Conservation (phyloP, 768 basidiomycete genomes). For the Saitozyma podzolica region DNA sequence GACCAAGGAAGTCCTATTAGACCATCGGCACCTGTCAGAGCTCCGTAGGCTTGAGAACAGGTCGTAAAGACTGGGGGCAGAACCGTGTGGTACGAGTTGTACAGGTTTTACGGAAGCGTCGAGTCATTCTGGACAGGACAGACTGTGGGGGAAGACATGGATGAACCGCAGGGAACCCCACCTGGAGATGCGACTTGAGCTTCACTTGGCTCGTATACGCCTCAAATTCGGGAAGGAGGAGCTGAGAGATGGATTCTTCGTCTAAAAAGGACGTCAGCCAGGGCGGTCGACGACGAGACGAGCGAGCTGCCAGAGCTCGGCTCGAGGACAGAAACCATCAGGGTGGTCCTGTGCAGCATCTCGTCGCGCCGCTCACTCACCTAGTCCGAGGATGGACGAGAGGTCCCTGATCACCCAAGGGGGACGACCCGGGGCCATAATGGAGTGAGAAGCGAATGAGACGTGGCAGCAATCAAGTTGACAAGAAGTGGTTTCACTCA, state of each 20-base stretch:
- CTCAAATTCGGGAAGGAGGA: constrained; percentile 47
- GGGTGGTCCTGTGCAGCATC: background rate
- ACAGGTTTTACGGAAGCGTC: too few relatives aligned
- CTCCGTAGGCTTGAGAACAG: background rate
- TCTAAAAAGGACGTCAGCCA: constrained; percentile 18
- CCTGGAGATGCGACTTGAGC: constrained; percentile 41
- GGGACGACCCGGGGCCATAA: constrained; percentile 16
- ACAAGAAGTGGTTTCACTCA: too few relatives aligned
- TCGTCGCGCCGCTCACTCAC: constrained; percentile 11
- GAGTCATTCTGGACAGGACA: constrained; percentile 1
- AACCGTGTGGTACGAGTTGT: too few relatives aligned
- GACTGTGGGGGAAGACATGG: background rate
- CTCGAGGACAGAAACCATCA: background rate
- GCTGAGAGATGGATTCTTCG: constrained; percentile 37
- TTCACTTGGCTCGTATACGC: constrained; percentile 29
- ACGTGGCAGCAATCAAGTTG: background rate
- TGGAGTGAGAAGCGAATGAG: background rate
- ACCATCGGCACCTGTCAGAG: too few relatives aligned
- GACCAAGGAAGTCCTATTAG: constrained; percentile 47
- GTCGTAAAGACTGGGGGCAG: too few relatives aligned
- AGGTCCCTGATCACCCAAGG: constrained; percentile 36
- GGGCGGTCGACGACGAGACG: background rate
- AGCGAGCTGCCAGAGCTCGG: background rate
- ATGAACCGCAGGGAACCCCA: constrained; percentile 9
- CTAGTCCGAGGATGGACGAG: constrained; percentile 24